Base-by-base conservation (phyloP, 2,329 filamentous ascomycete genomes). In the Tolypocladium ophioglossoides region DNA sequence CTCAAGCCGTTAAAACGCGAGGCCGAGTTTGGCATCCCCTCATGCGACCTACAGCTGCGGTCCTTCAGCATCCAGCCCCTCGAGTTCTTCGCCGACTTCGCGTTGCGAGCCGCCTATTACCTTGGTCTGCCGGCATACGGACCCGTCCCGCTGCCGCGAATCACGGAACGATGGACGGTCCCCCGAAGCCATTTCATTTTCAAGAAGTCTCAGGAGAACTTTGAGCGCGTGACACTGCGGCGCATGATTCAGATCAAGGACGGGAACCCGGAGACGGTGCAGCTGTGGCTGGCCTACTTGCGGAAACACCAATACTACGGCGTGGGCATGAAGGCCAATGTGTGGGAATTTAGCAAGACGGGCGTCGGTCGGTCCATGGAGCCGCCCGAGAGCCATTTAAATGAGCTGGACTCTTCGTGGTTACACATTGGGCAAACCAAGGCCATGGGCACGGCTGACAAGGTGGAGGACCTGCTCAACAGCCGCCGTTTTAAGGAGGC, bases 171-270 rank as follows among this genome's bases (percentile, higher is more conserved):
- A 63, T 99, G 94, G 94, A 97, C 94, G 1, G 91, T 97, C 2
- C 90, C 91, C 11, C 82, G 84, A 64, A 83, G 83, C 65, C 87
- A 89, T 69, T 99, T 99, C 76, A 89, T 96, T 61, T 89, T 90
- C 77, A 99, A 97, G 75, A 99, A 99, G 74, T 86, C 84, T 39
- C 91, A 99, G 72, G 94, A 99, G 74, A 99, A 99, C 72, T 99
- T 95, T 66, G 92, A 97, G 75, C 81, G 94, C 53, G 85, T 94
- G 57, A 99, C 94, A 1, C 72, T 91, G 63, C 82, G 91, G 53
- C 78, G 94, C 16, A 70, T 96, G 63, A 91, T 99, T 52, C 91
- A 96, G 72, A 94, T 99, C 65, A 86, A 89, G 60, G 94, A 97
- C 66, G 94, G 91, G 0, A 80, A 96, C 64, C 85, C 91, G 0